phyloP scores from a whole-genome alignment of 352 stramenopile genomes.

The Pseudoperonospora humuli region DNA sequence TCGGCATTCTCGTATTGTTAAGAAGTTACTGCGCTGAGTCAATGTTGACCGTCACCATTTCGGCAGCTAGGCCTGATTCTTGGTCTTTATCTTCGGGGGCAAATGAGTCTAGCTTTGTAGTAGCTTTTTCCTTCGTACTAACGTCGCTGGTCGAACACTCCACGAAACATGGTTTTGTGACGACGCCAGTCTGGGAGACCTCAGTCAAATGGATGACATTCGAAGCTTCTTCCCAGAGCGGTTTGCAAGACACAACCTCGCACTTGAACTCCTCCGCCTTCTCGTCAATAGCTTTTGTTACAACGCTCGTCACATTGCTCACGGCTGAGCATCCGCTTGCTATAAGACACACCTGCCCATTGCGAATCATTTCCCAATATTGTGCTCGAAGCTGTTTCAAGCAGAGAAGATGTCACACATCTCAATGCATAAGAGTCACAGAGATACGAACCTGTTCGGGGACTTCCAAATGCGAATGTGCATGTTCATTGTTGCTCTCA shows the following conservation, averaged over 20 bases:
- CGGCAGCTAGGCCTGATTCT: conserved; percentile 23
- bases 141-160: conserved; percentile 1
- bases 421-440: neutral
- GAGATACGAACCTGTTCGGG: conserved; percentile 21
- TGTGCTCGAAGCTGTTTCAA: conserved; percentile 21
- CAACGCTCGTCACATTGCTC: conserved; percentile 31
- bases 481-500: conserved; percentile 13
- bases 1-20: too few species aligned
- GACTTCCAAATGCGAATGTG: conserved; percentile 1
- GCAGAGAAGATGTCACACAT: neutral
- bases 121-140: neutral
- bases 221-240: conserved; percentile 21
- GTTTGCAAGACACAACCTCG: conserved; percentile 43
- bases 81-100: conserved; percentile 26
- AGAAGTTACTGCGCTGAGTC: too few species aligned
- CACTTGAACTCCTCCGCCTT: conserved; percentile 50
- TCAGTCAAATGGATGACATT: conserved; percentile 33
- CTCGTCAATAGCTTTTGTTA: conserved; percentile 27
- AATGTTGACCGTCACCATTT: conserved; percentile 30
- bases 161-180: conserved; percentile 23
- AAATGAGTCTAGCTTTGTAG: conserved; percentile 7
- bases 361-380: conserved; percentile 33
- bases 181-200: conserved; percentile 38
- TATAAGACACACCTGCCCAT: conserved; percentile 31
- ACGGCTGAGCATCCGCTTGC: conserved; percentile 18